Conservation (phyloP, 2,329 filamentous ascomycete species). For the Sclerotiophoma versabilis region DNA sequence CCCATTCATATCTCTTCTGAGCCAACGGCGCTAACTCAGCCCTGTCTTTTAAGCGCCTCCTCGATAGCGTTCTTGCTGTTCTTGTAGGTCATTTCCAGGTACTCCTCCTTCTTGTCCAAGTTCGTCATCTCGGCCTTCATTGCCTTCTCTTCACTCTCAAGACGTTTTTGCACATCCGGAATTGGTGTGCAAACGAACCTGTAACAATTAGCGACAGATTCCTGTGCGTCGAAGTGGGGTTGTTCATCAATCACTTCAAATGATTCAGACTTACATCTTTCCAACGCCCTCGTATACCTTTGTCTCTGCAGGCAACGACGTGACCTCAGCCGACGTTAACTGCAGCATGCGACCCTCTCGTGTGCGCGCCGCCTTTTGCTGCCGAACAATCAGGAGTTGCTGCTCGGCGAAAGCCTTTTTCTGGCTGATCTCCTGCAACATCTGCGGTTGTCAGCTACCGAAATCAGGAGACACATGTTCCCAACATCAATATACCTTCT, state of each 20-base stretch:
- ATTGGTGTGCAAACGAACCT: slow-evolving; percentile 90
- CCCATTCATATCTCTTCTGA: neutral
- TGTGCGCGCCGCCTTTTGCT: slow-evolving; percentile 84
- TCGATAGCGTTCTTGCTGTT: slow-evolving; percentile 93
- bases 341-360: slow-evolving; percentile 88
- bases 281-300: slow-evolving; percentile 93
- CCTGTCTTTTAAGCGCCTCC: slow-evolving; percentile 72
- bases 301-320: slow-evolving; percentile 75
- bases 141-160: slow-evolving; percentile 76
- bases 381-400: slow-evolving; percentile 84
- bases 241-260: neutral
- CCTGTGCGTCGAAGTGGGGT: slow-evolving; percentile 7
- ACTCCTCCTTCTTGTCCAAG: slow-evolving; percentile 87
- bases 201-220: slow-evolving; percentile 1
- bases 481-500: slow-evolving; percentile 71
- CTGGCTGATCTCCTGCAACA: slow-evolving; percentile 91
- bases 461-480: neutral
- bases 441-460: slow-evolving; percentile 57
- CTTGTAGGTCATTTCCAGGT: slow-evolving; percentile 92
- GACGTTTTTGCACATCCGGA: slow-evolving; percentile 74
- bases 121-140: slow-evolving; percentile 80
- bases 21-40: neutral
- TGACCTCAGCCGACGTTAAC: slow-evolving; percentile 83
- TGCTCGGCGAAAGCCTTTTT: slow-evolving; percentile 89
- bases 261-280: slow-evolving; percentile 75